Evolutionary conservation across 768 basidiomycete genomes (phyloP), one percentile per base, ranked within the genome.

Genomic region (Termitomyces eurrhizus): DNA sequence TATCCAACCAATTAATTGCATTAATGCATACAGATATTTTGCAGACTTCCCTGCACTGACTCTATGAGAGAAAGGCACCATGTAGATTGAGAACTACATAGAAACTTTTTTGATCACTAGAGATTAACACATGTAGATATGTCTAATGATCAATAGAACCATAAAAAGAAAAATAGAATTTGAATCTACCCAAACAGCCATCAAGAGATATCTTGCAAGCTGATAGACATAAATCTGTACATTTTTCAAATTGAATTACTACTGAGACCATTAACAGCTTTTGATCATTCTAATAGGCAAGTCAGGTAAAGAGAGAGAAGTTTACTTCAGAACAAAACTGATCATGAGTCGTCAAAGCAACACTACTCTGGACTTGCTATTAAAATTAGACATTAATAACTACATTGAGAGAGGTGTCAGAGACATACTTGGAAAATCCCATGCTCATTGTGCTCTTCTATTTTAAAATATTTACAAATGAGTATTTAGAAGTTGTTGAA

Each of bases 381-480:
- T 39, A 7, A 26, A 56, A 16, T 32, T 55, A 55, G 57, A 56
- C 39, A 41, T 59, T 14, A 42, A 46, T 14, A 14, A 33, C 13
- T 41, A 46, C 1, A 11, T 7, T 41, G 32, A 29, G n/a, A 12
- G 32, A 42, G 18, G 29, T 2, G 18, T 18, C 21, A 49, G 14
- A 18, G 37, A 61, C 75, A 45, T 62, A 77, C 84, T 74, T 83
- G 78, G 63, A 88, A 91, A 29, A 88, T 83, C 66, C 87, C 88
- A 35, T 86, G 79, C 64, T 89, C 89, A 66, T 83, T 80, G 52
- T 83, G 78, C 7, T 69, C 68, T 0, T 70, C 74, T 46, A 88
- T 67, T 16, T 76, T 75, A 3, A 72, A 69, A 63, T 87, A 87
- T 65, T 86, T 86, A 1, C 76, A 58, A 79, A 83, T 11, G 77